Evolutionary conservation across 2,329 filamentous ascomycete genomes (phyloP), one percentile per base, ranked within the genome.

Genomic region (Fusarium pseudonygamai): DNA sequence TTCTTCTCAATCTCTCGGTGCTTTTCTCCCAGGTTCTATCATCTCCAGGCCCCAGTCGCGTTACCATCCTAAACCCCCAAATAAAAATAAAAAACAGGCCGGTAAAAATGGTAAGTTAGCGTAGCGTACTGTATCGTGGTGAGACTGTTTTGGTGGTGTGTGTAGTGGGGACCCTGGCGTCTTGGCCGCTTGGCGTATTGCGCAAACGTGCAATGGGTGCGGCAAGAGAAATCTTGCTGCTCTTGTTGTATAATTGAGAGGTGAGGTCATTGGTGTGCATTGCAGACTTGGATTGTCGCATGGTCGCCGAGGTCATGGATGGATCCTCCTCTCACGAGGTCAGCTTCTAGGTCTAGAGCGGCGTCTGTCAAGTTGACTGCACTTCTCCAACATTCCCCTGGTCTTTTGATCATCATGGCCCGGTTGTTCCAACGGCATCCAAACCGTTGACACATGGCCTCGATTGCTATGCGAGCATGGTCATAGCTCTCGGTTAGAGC

Each of bases 241-340:
- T 49, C 56, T 36, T 60, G 40, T 52, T 26, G 45, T 28, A 32
- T 30, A 30, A 46, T 64, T 73, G 67, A 73, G 74, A 77, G 65
- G 74, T 76, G 75, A 77, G 74, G 74, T 77, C 75, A 77, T 77
- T 72, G 60, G 67, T 56, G 62, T 70, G 47, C 58, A 75, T 68
- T 60, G 67, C 67, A 65, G 45, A 60, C 32, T 50, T 58, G 49
- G n/a, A 37, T 46, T 64, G 55, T 77, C 49, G 56, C 39, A 69
- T 67, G 75, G 60, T 67, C 60, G 52, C 56, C 34, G 52, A 46
- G 53, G 59, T 26, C 59, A 52, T 63, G 52, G 36, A 60, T 63
- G 56, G 40, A 60, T 58, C 22, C 32, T 67, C 47, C 26, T 30
- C 26, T 47, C 45, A 58, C 65, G 40, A 64, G 58, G 40, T 36